phyloP scores from a whole-genome alignment of 2,329 filamentous ascomycete genomes.

The Parasarocladium wereldwijsianum region DNA sequence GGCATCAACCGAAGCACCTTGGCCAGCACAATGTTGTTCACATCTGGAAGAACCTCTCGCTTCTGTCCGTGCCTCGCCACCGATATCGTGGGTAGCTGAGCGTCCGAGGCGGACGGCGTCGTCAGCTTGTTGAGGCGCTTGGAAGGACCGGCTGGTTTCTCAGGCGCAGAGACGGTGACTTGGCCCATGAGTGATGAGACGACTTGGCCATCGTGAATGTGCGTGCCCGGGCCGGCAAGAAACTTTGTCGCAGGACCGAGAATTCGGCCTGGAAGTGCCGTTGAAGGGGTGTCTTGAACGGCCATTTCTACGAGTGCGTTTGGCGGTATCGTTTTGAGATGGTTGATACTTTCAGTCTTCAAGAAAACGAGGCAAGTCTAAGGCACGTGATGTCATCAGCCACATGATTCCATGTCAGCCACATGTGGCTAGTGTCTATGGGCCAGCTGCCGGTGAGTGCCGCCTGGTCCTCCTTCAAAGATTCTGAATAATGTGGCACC shows the following conservation, averaged over 20 bases:
- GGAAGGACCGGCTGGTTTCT: constrained; percentile 30
- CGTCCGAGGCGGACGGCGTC: constrained; percentile 18
- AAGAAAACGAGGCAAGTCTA: no score
- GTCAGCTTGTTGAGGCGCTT: constrained; percentile 47
- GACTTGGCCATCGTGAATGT: constrained; percentile 60
- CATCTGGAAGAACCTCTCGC: constrained; percentile 65
- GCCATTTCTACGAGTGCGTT: no score
- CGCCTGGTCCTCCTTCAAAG: no score
- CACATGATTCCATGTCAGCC: no score
- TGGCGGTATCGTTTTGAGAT: no score
- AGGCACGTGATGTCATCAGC: no score
- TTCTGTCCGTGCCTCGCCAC: constrained; percentile 35
- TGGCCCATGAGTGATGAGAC: constrained; percentile 72
- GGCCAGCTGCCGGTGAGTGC: no score
- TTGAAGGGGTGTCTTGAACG: constrained; percentile 23
- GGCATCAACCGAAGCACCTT: constrained; percentile 75
- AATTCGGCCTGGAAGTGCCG: constrained; percentile 70
- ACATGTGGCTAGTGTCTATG: no score
- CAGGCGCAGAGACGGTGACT: constrained; percentile 38
- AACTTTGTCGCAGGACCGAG: constrained; percentile 56
- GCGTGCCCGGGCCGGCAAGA: constrained; percentile 66
- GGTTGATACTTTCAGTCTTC: no score
- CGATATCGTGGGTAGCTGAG: constrained; percentile 36
- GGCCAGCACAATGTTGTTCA: constrained; percentile 68
- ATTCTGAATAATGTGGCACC: no score